A percentile compares a stretch with the other conserved stretches of the same genome.
phyloP scores from a whole-genome alignment of 139 green algal genomes.

The Diplosphaera chodatii region DNA sequence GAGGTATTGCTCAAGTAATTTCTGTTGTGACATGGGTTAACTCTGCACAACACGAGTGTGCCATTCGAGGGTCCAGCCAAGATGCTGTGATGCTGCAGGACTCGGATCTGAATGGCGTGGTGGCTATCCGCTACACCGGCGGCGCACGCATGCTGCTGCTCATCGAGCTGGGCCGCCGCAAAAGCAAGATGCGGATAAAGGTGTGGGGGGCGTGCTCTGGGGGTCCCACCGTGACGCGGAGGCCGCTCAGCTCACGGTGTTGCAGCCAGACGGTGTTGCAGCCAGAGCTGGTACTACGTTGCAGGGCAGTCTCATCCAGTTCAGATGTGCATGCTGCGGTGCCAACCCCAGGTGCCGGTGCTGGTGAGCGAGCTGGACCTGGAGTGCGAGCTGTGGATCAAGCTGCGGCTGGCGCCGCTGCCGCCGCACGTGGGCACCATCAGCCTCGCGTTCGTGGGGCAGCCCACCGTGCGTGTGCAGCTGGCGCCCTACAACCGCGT shows the following conservation, averaged over 20 bases:
- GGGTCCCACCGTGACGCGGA: too few species aligned
- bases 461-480: slow-evolving; percentile 86
- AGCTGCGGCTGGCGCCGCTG: slow-evolving; percentile 87
- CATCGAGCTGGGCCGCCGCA: slow-evolving; percentile 65
- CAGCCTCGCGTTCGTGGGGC: slow-evolving; percentile 81
- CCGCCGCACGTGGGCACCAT: slow-evolving; percentile 88
- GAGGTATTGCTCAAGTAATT: too few species aligned
- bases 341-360: slow-evolving; percentile 75
- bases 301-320: too few species aligned
- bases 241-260: too few species aligned
- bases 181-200: slow-evolving; percentile 39
- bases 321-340: too few species aligned
- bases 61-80: too few species aligned
- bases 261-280: too few species aligned
- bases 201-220: too few species aligned
- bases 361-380: slow-evolving; percentile 90
- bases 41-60: too few species aligned
- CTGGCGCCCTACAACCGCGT: slow-evolving; percentile 90
- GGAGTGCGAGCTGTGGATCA: slow-evolving; percentile 90
- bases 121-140: slow-evolving; percentile 86
- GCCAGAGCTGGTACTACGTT: too few species aligned
- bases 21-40: too few species aligned
- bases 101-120: slow-evolving; percentile 77
- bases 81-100: slow-evolving; percentile 31
- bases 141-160: slow-evolving; percentile 87